Base-by-base conservation (phyloP, 2,329 filamentous ascomycete genomes). In the Fusarium sp. region DNA sequence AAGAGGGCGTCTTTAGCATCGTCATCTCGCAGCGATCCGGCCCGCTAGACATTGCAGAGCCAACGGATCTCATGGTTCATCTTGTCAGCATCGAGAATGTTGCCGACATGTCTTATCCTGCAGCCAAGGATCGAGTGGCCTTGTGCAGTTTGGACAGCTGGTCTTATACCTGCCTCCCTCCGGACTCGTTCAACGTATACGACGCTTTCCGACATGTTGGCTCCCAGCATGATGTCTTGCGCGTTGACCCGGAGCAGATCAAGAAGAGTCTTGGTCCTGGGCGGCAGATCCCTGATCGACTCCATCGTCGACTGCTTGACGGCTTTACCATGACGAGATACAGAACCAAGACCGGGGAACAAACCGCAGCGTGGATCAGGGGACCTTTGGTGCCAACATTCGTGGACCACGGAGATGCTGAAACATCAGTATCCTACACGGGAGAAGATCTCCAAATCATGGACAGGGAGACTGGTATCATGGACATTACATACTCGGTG, bases 401-500 rank as follows among this genome's bases (percentile, higher is more conserved):
- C 19, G 19, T 19, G 19, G 19, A 19, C 19, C 19, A 19, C 4
- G 19, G 19, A 19, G 19, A 19, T 19, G 4, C 19, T 19, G 19
- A 19, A 19, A 46, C 41, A 4, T 23, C 31, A 0, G 41, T 52
- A 1, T 48, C 48, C 4, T 32, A 11, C 1, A 10, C 32, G 58
- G 73, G 75, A 0, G 44, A 56, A 0, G 73, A 79, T 27, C 62
- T 78, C n/a, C 73, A 78, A 52, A 74, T 81, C 15, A 49, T 80
- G 0, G 79, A 82, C 39, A 49, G 60, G 8, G 33, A 73, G 2
- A 5, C 74, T 0, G 76, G 75, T 1, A 61, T 81, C 6, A 78
- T 81, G 73, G 79, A 82, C 54, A 46, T 80, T 1, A 75, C 75
- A 0, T 82, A 81, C 63, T 74, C 73, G 0, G 49, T 69, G 0